These are phyloP conservation scores for Mortierella sp. DNA, from an alignment of 371 early-diverging fungal genomes.

Conservation along the genomic window DNA sequence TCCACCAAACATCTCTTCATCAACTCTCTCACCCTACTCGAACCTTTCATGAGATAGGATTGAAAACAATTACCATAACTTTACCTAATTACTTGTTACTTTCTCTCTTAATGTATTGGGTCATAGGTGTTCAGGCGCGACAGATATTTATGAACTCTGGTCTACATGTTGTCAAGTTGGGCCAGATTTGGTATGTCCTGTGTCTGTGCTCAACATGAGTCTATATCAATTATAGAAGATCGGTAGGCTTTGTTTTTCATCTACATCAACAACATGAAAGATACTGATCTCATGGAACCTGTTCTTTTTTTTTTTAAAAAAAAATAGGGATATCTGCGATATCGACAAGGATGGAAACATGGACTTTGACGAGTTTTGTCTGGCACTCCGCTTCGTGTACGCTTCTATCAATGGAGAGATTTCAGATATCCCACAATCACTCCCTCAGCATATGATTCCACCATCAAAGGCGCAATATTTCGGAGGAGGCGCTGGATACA, in stretches of 20 bases:
- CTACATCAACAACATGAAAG: background rate
- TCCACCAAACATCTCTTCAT: background rate
- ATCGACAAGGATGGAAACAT: constrained; percentile 91
- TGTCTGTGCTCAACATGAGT: background rate
- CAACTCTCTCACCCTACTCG: too few species aligned
- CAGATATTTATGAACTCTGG: constrained; percentile 80
- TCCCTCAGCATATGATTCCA: constrained; percentile 68
- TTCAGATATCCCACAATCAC: constrained; percentile 66
- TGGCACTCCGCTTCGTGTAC: constrained; percentile 86
- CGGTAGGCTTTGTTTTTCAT: too few species aligned
- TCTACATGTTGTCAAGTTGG: constrained; percentile 74
- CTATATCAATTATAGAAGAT: background rate
- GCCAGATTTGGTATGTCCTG: constrained; percentile 76
- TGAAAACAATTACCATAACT: too few species aligned
- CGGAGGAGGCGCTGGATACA: constrained; percentile 49
- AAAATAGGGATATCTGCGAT: constrained; percentile 83
- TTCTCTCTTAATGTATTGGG: background rate
- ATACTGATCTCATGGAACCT: background rate
- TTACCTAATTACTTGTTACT: background rate
- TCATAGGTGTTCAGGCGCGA: constrained; percentile 70
- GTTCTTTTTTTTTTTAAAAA: background rate
- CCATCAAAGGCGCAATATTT: constrained; percentile 65
- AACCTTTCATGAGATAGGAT: too few species aligned
- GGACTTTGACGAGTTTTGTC: constrained; percentile 90
- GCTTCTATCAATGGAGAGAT: constrained; percentile 74